A percentile compares a stretch with the other conserved stretches of the same genome.
phyloP scores from a whole-genome alignment of 2,329 filamentous ascomycete species.

The Clonostachys chloroleuca region DNA sequence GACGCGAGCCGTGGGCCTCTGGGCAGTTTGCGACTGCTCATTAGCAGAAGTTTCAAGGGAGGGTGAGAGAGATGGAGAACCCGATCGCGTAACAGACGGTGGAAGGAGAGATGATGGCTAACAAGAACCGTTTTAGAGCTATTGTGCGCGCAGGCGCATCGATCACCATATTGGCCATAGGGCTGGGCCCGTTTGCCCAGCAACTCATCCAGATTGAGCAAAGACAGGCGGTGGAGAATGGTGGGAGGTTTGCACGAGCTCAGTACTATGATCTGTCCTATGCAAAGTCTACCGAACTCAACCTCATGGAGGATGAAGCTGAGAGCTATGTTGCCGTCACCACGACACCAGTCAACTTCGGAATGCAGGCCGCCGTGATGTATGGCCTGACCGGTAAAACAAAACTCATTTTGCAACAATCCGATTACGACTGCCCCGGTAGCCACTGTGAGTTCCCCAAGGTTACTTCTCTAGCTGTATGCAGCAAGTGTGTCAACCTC shows the following conservation, averaged over 20 bases:
- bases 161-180: background rate
- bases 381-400: background rate
- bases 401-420: background rate
- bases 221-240: background rate
- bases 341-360: background rate
- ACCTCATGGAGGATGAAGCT: too few relatives aligned
- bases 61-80: too few relatives aligned
- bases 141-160: too few relatives aligned
- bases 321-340: too few relatives aligned
- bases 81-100: too few relatives aligned
- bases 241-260: background rate
- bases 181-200: background rate
- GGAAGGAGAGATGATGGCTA: too few relatives aligned
- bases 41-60: too few relatives aligned
- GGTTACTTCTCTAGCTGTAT: background rate
- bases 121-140: too few relatives aligned
- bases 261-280: background rate
- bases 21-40: background rate
- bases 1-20: background rate
- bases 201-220: background rate
- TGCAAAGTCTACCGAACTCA: too few relatives aligned
- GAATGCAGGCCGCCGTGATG: background rate
- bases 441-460: background rate
- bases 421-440: background rate
- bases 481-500: background rate